A percentile compares a stretch with the other conserved stretches of the same genome.
phyloP scores from a whole-genome alignment of 2,329 filamentous ascomycete genomes.

The Lecanoromycetidae sp. region DNA sequence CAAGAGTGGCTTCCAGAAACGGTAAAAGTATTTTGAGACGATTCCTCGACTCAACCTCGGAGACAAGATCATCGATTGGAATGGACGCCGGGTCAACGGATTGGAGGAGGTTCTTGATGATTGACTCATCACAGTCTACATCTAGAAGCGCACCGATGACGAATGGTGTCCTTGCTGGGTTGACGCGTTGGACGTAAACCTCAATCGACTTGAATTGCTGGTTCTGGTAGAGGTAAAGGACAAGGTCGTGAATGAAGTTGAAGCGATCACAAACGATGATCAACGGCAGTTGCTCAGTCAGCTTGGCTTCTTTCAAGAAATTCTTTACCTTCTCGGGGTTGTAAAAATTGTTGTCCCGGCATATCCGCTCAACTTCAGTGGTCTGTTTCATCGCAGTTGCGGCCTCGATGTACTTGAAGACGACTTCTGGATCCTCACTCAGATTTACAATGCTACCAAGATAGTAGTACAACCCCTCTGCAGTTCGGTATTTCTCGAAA shows the following conservation, averaged over 20 bases:
- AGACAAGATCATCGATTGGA: constrained; percentile 86
- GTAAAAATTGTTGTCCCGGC: constrained; percentile 80
- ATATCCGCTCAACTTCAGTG: constrained; percentile 93
- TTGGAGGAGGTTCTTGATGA: constrained; percentile 82
- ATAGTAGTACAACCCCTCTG: constrained; percentile 96
- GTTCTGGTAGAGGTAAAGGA: constrained; percentile 95
- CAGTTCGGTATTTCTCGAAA: constrained; percentile 94
- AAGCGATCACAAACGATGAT: constrained; percentile 99
- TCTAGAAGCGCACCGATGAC: constrained; percentile 89
- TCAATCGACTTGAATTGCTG: constrained; percentile 99
- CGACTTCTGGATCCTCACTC: constrained; percentile 86
- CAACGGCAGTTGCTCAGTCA: constrained; percentile 84
- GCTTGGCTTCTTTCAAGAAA: constrained; percentile 90
- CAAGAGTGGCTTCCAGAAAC: constrained; percentile 86
- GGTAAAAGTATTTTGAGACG: constrained; percentile 88
- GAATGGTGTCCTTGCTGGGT: constrained; percentile 77
- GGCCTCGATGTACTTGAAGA: constrained; percentile 99
- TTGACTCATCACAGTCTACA: constrained; percentile 90
- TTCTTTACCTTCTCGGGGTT: constrained; percentile 97
- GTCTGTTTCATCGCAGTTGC: constrained; percentile 88
- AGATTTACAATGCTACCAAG: constrained; percentile 96
- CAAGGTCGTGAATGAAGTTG: constrained; percentile 94
- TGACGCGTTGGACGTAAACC: constrained; percentile 93
- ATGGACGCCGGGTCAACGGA: constrained; percentile 77
- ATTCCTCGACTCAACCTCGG: constrained; percentile 91